A percentile compares a stretch with the other conserved stretches of the same genome.
These are phyloP conservation scores for Byssoonygena ceratinophila DNA, from an alignment of 2,329 filamentous ascomycete species.

Conservation along the genomic window DNA sequence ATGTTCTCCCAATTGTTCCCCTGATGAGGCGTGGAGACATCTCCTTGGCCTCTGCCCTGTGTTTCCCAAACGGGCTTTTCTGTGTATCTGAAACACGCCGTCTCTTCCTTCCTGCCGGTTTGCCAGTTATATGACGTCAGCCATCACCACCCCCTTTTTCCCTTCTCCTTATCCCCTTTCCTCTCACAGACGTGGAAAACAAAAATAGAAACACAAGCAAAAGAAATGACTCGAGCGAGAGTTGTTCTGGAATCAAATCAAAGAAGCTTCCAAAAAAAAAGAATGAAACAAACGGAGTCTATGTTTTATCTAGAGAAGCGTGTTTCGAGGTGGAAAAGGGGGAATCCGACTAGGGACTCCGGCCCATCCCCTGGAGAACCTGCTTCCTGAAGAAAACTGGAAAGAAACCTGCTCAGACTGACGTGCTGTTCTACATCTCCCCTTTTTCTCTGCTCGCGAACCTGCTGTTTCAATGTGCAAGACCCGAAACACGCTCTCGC, in stretches of 20 bases:
- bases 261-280: constrained; percentile 4
- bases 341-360: neutral
- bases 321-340: neutral
- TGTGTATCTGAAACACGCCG: constrained; percentile 9
- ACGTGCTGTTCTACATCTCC: no score
- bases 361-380: neutral
- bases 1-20: no score
- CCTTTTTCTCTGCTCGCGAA: neutral
- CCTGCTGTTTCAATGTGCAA: neutral
- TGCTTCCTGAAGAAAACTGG: neutral
- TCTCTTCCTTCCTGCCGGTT: neutral
- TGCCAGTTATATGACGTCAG: constrained; percentile 1
- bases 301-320: neutral
- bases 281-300: neutral
- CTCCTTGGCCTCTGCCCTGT: neutral
- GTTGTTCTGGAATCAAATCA: constrained; percentile 3
- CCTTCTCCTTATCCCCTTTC: neutral
- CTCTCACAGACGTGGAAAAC: no score
- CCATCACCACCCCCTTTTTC: neutral
- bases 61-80: constrained; percentile 2
- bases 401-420: no score
- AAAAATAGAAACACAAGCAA: no score
- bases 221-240: no score
- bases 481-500: neutral
- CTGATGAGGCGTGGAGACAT: neutral